Percentiles rank a stretch among this genome's conserved stretches.
These are phyloP conservation scores for Fraxinus anomala DNA, from an alignment of 257 asterid species.

Conservation along the genomic window DNA sequence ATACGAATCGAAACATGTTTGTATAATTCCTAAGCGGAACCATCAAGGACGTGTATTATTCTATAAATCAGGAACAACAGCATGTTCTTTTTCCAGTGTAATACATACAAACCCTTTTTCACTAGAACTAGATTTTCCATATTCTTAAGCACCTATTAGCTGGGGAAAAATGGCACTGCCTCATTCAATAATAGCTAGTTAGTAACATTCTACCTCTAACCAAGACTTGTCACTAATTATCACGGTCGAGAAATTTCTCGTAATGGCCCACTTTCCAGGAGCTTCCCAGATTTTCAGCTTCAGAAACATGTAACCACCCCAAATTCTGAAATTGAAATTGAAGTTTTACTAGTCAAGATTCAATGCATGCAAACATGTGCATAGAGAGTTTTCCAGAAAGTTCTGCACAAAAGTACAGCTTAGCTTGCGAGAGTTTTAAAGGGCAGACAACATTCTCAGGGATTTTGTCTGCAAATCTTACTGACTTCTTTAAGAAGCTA, in stretches of 20 bases:
- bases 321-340: background rate
- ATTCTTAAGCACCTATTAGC: too few species aligned
- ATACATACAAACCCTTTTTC: too few species aligned
- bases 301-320: background rate
- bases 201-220: too few species aligned
- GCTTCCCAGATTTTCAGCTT: constrained; percentile 12
- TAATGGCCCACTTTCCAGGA: background rate
- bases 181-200: too few species aligned
- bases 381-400: background rate
- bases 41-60: too few species aligned
- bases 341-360: background rate
- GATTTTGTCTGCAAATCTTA: background rate
- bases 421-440: background rate
- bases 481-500: constrained; percentile 9
- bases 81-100: too few species aligned
- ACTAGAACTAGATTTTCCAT: too few species aligned
- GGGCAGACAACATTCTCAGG: constrained; percentile 14
- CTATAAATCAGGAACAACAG: too few species aligned
- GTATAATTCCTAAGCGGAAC: too few species aligned
- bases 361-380: background rate
- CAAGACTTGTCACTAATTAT: background rate
- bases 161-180: too few species aligned
- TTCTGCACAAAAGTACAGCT: background rate
- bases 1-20: too few species aligned
- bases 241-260: background rate